Evolutionary conservation across 805 yeast species (phyloP).

Genomic region (Vanderwaltozyma tropicalis): DNA sequence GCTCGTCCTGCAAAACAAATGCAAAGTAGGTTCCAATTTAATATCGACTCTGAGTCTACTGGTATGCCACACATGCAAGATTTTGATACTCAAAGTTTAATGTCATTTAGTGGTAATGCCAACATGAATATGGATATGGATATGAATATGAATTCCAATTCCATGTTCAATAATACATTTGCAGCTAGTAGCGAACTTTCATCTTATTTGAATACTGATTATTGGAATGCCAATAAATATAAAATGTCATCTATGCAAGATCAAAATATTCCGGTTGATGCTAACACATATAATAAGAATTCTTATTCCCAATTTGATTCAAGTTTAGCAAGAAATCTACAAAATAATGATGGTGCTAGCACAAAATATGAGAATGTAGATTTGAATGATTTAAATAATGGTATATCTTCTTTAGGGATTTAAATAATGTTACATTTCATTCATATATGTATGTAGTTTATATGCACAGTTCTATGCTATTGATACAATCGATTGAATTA

Average conservation of each 20-base stretch:
- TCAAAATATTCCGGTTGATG: background rate
- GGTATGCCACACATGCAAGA: slow-evolving; percentile 16
- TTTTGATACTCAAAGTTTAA: slow-evolving; percentile 27
- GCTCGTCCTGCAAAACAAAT: slow-evolving; percentile 17
- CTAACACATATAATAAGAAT: slow-evolving; percentile 7
- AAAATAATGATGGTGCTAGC: slow-evolving; percentile 4
- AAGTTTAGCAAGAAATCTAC: slow-evolving; percentile 15
- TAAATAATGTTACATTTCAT: background rate
- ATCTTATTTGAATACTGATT: slow-evolving; percentile 15
- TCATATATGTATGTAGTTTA: background rate
- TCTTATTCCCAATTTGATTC: slow-evolving; percentile 9
- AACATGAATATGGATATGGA: background rate
- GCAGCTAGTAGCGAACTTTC: slow-evolving; percentile 16
- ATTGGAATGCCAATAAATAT: slow-evolving; percentile 14
- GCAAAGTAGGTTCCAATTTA: slow-evolving; percentile 13
- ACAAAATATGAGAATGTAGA: background rate
- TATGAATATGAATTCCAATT: slow-evolving; percentile 2
- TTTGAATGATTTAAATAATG: background rate
- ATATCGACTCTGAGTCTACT: slow-evolving; percentile 9
- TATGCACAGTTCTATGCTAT: background rate
- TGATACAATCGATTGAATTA: too few species aligned
- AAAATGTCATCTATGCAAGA: background rate
- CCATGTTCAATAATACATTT: slow-evolving; percentile 11
- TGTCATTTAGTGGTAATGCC: slow-evolving; percentile 23
- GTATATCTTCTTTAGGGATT: slow-evolving; percentile 1